Conservation (phyloP, 2,329 filamentous ascomycete species). For the Penicillium decumbens region DNA sequence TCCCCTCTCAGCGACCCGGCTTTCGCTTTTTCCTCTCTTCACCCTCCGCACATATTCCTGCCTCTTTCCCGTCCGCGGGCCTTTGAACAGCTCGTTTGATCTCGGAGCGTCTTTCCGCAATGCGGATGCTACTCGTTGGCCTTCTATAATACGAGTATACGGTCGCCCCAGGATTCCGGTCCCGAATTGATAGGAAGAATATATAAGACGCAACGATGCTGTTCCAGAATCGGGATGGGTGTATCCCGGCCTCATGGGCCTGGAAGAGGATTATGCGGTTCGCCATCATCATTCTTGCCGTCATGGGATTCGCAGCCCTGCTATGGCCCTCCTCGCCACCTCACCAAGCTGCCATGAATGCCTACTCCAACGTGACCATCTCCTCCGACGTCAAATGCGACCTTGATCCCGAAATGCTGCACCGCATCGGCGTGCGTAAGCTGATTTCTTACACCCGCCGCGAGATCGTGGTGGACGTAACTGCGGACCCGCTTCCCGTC, state of each 20-base stretch:
- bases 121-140: constrained; percentile 16
- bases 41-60: background rate
- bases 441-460: constrained; percentile 31
- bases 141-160: constrained; percentile 3
- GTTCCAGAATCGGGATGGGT: constrained; percentile 23
- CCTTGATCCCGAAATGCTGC: constrained; percentile 24
- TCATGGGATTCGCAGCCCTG: constrained; percentile 24
- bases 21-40: constrained; percentile 1
- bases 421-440: constrained; percentile 24
- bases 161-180: background rate
- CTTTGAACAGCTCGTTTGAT: constrained; percentile 7
- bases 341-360: constrained; percentile 5
- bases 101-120: constrained; percentile 15
- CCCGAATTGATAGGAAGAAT: background rate
- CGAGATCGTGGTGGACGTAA: constrained; percentile 25
- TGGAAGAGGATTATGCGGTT: constrained; percentile 33
- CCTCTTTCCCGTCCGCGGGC: constrained; percentile 1
- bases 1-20: constrained; percentile 4
- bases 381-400: constrained; percentile 27
- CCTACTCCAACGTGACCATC: constrained; percentile 30
- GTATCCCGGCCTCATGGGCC: constrained; percentile 27
- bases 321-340: constrained; percentile 26
- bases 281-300: constrained; percentile 23
- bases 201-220: constrained; percentile 19
- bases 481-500: constrained; percentile 22